phyloP scores from a whole-genome alignment of 768 basidiomycete genomes.

The Russula dissimulans region DNA sequence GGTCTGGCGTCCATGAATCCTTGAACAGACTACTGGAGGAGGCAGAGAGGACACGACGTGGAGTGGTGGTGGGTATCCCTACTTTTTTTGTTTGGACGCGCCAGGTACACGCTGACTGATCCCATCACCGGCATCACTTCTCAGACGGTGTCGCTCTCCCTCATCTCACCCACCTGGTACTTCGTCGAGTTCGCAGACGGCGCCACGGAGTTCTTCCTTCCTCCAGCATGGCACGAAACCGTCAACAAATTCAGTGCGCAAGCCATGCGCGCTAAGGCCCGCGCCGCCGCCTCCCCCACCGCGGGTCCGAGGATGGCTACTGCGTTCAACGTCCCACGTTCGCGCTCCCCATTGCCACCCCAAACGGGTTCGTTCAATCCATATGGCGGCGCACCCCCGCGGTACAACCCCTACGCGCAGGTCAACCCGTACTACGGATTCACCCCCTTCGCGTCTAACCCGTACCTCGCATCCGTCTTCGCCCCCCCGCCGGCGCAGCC shows the following conservation, averaged over 20 bases:
- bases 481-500: background rate
- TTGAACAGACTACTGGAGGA: background rate
- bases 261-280: background rate
- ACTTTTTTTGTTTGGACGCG: background rate
- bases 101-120: background rate
- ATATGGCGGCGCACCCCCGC: background rate
- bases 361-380: background rate
- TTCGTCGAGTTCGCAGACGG: constrained; percentile 11
- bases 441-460: background rate
- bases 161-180: background rate
- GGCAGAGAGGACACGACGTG: background rate
- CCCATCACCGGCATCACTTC: background rate
- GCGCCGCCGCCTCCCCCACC: too few relatives aligned
- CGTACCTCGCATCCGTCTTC: background rate
- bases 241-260: background rate
- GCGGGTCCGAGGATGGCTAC: background rate
- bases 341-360: background rate
- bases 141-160: constrained; percentile 10
- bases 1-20: background rate
- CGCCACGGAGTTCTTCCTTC: background rate
- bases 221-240: background rate
- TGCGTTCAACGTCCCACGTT: background rate
- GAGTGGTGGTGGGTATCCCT: background rate
- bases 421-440: too few relatives aligned
- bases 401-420: background rate